Evolutionary conservation across 2,329 filamentous ascomycete species (phyloP).

Genomic region (Fusarium siculi): DNA sequence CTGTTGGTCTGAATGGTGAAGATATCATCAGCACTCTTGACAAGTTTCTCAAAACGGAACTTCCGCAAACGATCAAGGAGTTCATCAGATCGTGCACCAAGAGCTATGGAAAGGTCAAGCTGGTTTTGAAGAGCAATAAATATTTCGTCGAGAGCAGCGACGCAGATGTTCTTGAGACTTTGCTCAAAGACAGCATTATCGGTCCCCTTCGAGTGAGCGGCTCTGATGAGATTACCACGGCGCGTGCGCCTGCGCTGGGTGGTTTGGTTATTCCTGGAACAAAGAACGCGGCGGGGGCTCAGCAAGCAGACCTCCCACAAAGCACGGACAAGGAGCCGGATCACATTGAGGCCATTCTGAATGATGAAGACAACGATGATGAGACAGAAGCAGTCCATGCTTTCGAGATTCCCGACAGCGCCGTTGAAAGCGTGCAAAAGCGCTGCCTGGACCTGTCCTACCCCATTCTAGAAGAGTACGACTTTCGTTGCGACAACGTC

Average conservation of each 20-base stretch:
- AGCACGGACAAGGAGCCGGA: accelerated
- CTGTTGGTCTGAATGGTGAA: constrained; percentile 84
- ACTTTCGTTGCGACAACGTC: constrained; percentile 88
- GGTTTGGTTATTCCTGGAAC: constrained; percentile 93
- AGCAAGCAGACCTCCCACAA: constrained; percentile 78
- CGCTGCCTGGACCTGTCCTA: constrained; percentile 87
- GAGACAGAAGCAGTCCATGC: constrained; percentile 88
- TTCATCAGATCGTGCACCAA: constrained; percentile 85
- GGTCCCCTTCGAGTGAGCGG: constrained; percentile 80
- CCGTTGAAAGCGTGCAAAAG: constrained; percentile 88
- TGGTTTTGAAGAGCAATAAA: constrained; percentile 92
- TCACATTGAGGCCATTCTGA: not conserved
- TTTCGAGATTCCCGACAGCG: constrained; percentile 86
- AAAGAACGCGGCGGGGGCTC: constrained; percentile 88
- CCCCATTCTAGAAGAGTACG: constrained; percentile 94
- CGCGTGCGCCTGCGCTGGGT: constrained; percentile 83
- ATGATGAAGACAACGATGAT: constrained; percentile 82
- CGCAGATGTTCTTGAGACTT: constrained; percentile 81
- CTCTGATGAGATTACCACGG: constrained; percentile 75
- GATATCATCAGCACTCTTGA: constrained; percentile 93
- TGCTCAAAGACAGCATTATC: constrained; percentile 86
- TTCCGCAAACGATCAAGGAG: constrained; percentile 79
- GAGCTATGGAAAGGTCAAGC: constrained; percentile 93
- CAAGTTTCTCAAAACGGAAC: constrained; percentile 85
- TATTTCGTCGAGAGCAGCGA: constrained; percentile 97